Evolutionary conservation across 345 rosid genomes (phyloP).

Genomic region (Eucalyptus polyanthemos): DNA sequence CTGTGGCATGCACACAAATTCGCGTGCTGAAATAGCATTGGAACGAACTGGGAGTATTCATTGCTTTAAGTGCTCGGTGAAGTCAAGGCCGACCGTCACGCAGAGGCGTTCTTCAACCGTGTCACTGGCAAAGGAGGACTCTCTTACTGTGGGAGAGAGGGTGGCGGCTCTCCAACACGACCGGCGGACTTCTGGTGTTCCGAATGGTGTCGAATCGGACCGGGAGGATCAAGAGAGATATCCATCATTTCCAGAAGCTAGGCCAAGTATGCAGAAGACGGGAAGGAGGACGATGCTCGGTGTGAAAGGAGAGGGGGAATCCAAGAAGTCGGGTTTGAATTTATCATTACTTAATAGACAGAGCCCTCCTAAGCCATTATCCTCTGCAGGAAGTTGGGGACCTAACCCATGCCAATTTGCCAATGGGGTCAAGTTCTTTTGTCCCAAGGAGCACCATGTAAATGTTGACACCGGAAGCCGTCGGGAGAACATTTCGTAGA

Average conservation of each 20-base stretch:
- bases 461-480: background rate
- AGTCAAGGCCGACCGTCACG: constrained; percentile 79
- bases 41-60: background rate
- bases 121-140: constrained; percentile 58
- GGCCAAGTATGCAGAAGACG: constrained; percentile 47
- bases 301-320: constrained; percentile 55
- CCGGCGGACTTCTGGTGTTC: constrained; percentile 10
- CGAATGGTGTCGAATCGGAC: constrained; percentile 46
- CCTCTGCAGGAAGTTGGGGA: background rate
- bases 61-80: constrained; percentile 36
- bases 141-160: constrained; percentile 76
- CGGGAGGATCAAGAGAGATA: constrained; percentile 80
- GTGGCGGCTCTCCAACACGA: constrained; percentile 41
- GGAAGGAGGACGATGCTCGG: constrained; percentile 16
- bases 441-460: background rate
- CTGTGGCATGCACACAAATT: background rate
- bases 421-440: background rate
- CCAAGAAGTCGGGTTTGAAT: constrained; percentile 28
- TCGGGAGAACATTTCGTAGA: background rate
- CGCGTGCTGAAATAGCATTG: background rate
- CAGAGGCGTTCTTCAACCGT: constrained; percentile 53
- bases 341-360: background rate
- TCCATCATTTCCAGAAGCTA: constrained; percentile 51
- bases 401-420: background rate
- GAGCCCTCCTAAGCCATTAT: background rate